These are phyloP conservation scores for Opeltia flavorubescens DNA, from an alignment of 495 filamentous ascomycete species.

Conservation along the genomic window DNA sequence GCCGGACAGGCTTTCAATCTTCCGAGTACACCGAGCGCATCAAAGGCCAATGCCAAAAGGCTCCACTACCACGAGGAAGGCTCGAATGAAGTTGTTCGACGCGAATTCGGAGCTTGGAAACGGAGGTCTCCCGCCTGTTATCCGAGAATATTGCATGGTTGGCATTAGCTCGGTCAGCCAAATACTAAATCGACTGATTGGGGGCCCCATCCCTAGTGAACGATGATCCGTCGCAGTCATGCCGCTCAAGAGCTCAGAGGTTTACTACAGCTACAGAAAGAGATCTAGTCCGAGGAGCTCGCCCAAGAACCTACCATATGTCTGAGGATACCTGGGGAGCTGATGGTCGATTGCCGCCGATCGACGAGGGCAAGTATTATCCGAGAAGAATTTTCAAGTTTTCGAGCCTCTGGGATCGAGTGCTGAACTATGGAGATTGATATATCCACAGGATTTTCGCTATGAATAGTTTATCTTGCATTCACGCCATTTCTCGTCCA, in stretches of 20 bases:
- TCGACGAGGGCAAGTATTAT: constrained; percentile 68
- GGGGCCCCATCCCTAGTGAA: too few relatives aligned
- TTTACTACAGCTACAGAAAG: constrained; percentile 21
- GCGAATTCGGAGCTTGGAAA: constrained; percentile 75
- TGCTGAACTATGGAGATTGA: too few relatives aligned
- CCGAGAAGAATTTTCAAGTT: constrained; percentile 68
- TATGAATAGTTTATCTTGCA: too few relatives aligned
- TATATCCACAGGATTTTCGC: too few relatives aligned
- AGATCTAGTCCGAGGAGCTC: constrained; percentile 3
- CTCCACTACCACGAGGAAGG: constrained; percentile 5
- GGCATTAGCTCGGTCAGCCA: constrained; percentile 54
- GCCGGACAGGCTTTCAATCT: constrained; percentile 4
- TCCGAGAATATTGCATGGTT: constrained; percentile 71
- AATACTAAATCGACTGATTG: too few relatives aligned
- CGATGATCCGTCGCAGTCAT: too few relatives aligned
- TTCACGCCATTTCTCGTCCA: too few relatives aligned
- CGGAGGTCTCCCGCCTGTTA: constrained; percentile 70
- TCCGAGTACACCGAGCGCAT: not conserved
- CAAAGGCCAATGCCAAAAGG: constrained; percentile 7
- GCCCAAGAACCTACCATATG: constrained; percentile 14
- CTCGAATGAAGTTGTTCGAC: constrained; percentile 35
- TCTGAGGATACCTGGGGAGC: constrained; percentile 36
- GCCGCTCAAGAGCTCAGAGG: constrained; percentile 45
- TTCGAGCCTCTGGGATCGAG: too few relatives aligned
- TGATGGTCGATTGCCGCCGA: constrained; percentile 63